Base-by-base conservation (phyloP, 371 early-diverging fungal genomes). In the Rhizopus arrhizus region DNA sequence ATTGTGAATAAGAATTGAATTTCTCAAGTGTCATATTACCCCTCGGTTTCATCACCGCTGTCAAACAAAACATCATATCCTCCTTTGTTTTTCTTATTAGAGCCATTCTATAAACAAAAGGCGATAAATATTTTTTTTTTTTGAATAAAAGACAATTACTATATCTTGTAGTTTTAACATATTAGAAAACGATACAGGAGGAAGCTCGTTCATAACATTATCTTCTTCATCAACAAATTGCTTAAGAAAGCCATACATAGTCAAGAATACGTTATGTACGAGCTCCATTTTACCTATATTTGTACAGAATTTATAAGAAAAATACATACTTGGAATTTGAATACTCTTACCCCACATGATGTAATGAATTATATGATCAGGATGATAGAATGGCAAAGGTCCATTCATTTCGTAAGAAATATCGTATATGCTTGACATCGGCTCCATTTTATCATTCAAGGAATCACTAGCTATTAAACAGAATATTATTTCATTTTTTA, bases 321-420 rank as follows among this genome's bases (percentile, higher is more conserved):
- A 57, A 51, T 7, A 40, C 22, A 33, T 5, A 31, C 32, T 12
- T 46, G 6, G 13, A 31, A 50, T 5, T 53, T 12, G 51, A 4
- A 51, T 12, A 40, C 3, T 43, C 72, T 56, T 77, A 78, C 90
- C 90, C 91, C 91, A 92, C 70, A 91, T 69, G 15, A 91, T 68
- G 64, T 91, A 89, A 52, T 92, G 86, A 8, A 85, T 74, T 42
- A 93, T 64, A 38, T 89, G 73, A n/a, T 80, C 66, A 2, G 94
- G 94, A 64, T 93, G 91, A 64, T 92, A 89, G 47, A 91, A 87
- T 0, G 89, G 90, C 28, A 89, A 60, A 0, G 87, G 84, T 0
- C 87, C 87, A 59, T 86, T 84, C 68, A 82, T 72, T 57, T 56
- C 74, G 53, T 68, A 86, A 29, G 73, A 79, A 55, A 73, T 49